Percentiles rank a stretch among this genome's conserved stretches.
phyloP scores from a whole-genome alignment of 495 filamentous ascomycete genomes.

The Neurospora tetrasperma region DNA sequence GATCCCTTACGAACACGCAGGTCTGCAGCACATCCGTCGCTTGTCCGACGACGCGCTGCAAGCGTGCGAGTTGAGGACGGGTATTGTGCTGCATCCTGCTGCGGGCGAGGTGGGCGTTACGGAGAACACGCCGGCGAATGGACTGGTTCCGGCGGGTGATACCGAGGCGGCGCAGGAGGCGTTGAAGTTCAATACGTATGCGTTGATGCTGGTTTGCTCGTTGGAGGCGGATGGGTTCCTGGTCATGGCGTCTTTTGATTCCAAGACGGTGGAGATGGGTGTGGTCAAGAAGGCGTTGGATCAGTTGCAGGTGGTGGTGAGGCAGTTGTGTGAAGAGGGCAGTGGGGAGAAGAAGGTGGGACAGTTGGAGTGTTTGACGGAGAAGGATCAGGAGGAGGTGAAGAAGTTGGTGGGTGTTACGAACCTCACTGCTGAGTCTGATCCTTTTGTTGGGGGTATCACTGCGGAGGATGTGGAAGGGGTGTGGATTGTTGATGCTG shows the following conservation, averaged over 20 bases:
- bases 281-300: conserved; percentile 24
- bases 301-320: conserved; percentile 20
- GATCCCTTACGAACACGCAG: conserved; percentile 55
- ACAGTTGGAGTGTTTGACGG: conserved; percentile 16
- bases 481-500: conserved; percentile 32
- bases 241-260: conserved; percentile 55
- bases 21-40: conserved; percentile 57
- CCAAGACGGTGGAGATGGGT: conserved; percentile 24
- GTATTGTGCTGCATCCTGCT: conserved; percentile 38
- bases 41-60: conserved; percentile 50
- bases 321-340: conserved; percentile 21
- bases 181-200: conserved; percentile 58
- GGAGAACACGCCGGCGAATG: conserved; percentile 33
- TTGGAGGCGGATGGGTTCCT: conserved; percentile 45
- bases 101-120: conserved; percentile 18
- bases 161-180: conserved; percentile 50
- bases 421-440: neutral
- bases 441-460: conserved; percentile 3
- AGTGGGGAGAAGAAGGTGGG: conserved; percentile 15
- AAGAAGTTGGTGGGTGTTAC: conserved; percentile 4
- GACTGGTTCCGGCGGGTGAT: conserved; percentile 39
- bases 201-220: conserved; percentile 53
- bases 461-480: conserved; percentile 10
- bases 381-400: conserved; percentile 15
- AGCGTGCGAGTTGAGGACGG: conserved; percentile 49